These are phyloP conservation scores for Phaeosphaeriaceae sp. DNA, from an alignment of 2,329 filamentous ascomycete genomes.

Conservation along the genomic window DNA sequence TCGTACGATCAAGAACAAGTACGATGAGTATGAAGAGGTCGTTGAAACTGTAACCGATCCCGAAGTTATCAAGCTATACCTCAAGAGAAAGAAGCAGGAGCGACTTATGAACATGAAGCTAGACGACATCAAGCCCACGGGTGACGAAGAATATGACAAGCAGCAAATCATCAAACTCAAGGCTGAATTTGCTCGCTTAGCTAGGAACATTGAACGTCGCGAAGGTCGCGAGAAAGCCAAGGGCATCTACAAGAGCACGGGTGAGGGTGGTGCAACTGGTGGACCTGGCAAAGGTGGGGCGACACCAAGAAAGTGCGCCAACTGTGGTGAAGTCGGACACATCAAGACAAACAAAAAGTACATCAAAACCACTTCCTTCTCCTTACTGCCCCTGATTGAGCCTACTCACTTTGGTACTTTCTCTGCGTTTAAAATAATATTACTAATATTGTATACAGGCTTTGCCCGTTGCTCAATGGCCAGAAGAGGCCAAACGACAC, in stretches of 20 bases:
- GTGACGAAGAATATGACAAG: constrained; percentile 70
- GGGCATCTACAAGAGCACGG: constrained; percentile 56
- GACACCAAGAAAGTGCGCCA: constrained; percentile 87
- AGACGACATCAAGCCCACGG: constrained; percentile 67
- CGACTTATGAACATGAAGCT: constrained; percentile 78
- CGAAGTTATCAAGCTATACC: constrained; percentile 87
- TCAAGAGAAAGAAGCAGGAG: constrained; percentile 74
- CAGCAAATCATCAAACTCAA: constrained; percentile 67
- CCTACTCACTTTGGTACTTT: neutral
- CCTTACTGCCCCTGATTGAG: neutral
- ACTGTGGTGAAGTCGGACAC: constrained; percentile 94
- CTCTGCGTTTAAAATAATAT: constrained; percentile 1
- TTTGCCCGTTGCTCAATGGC: constrained; percentile 48
- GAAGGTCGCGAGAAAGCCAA: constrained; percentile 92
- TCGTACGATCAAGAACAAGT: constrained; percentile 68
- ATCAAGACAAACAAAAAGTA: constrained; percentile 99
- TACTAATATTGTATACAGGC: constrained; percentile 34
- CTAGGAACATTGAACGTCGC: constrained; percentile 89
- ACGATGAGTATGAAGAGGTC: constrained; percentile 64
- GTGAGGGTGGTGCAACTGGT: constrained; percentile 54
- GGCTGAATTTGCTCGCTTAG: constrained; percentile 79
- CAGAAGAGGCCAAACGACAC: constrained; percentile 48
- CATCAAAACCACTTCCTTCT: constrained; percentile 5
- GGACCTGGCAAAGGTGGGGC: constrained; percentile 55
- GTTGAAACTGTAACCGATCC: constrained; percentile 65